Base-by-base conservation (phyloP, 306 rosid genomes). In the Prinsepia uniflora region DNA sequence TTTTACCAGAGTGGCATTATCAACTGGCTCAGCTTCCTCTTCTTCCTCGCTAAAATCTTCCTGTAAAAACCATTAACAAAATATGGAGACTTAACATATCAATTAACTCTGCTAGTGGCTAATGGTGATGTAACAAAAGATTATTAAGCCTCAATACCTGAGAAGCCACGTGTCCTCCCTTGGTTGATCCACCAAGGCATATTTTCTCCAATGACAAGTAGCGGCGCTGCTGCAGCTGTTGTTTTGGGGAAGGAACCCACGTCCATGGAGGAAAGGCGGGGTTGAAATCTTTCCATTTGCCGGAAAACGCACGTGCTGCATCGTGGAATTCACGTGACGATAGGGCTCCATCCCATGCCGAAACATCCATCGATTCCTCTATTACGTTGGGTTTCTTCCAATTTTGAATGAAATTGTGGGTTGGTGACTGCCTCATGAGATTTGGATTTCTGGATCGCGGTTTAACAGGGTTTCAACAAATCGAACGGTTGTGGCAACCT, bases 191-290 rank as follows among this genome's bases (percentile, higher is more conserved):
- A 72, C 50, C 41, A 69, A 71, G 72, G 80, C 87, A 80, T 48
- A 84, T 73, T 72, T 78, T 88, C 82, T 86, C 93, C 69, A 88
- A 58, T 19, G 91, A 71, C 69, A 90, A 80, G 85, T 90, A 92
- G 81, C 98, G 93, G 67, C 81, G 63, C 63, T 12, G 61, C 61
- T 20, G 58, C 24, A 6, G 58, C 12, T 50, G 57, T 24, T n/a
- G 79, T 61, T 75, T 86, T 13, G 78, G 62, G 77, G 80, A 73
- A 7, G 83, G 76, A 59, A 71, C 71, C 98, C 96, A 92, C 6
- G 66, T 61, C 96, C 96, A 92, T 19, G 89, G 87, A 75, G 96
- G 93, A 46, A 63, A 61, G 41, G 72, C 68, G 45, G 83, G 63
- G 68, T 81, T 82, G 72, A 78, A 78, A 54, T 47, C 72, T 77